A percentile compares a stretch with the other conserved stretches of the same genome.
Evolutionary conservation across 2,329 filamentous ascomycete species (phyloP).

Genomic region (Fusarium sp.): DNA sequence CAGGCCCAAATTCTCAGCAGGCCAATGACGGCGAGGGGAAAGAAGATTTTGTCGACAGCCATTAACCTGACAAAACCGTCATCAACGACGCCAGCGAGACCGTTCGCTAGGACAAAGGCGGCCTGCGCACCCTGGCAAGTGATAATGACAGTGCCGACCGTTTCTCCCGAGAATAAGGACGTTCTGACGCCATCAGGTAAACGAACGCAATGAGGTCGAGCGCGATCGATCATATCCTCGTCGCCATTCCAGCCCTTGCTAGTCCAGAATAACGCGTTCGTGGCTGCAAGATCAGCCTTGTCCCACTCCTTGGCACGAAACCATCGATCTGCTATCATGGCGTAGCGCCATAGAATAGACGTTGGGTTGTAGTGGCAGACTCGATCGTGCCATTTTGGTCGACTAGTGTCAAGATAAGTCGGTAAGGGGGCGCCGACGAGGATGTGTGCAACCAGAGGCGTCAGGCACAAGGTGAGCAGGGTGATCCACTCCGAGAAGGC

Average conservation of each 20-base stretch:
- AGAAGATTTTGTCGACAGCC: slow-evolving; percentile 28
- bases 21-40: slow-evolving; percentile 18
- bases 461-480: slow-evolving; percentile 23
- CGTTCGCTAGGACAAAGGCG: not conserved
- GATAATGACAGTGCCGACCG: slow-evolving; percentile 16
- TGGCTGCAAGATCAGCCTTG: slow-evolving; percentile 14
- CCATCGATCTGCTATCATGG: slow-evolving; percentile 13
- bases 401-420: slow-evolving; percentile 2
- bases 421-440: slow-evolving; percentile 22
- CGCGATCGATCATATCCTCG: slow-evolving; percentile 17
- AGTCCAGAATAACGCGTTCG: slow-evolving; percentile 31
- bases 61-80: not conserved
- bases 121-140: slow-evolving; percentile 17
- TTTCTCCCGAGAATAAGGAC: not conserved
- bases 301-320: slow-evolving; percentile 20
- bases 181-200: slow-evolving; percentile 7
- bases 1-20: slow-evolving; percentile 21
- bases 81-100: not conserved
- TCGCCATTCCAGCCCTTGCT: slow-evolving; percentile 27
- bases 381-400: slow-evolving; percentile 28
- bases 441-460: slow-evolving; percentile 31
- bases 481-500: slow-evolving; percentile 19
- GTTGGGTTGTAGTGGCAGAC: slow-evolving; percentile 35
- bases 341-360: slow-evolving; percentile 32
- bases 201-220: slow-evolving; percentile 2